These are phyloP conservation scores for Fusarium verrucosum DNA, from an alignment of 2,329 filamentous ascomycete species.

Conservation along the genomic window DNA sequence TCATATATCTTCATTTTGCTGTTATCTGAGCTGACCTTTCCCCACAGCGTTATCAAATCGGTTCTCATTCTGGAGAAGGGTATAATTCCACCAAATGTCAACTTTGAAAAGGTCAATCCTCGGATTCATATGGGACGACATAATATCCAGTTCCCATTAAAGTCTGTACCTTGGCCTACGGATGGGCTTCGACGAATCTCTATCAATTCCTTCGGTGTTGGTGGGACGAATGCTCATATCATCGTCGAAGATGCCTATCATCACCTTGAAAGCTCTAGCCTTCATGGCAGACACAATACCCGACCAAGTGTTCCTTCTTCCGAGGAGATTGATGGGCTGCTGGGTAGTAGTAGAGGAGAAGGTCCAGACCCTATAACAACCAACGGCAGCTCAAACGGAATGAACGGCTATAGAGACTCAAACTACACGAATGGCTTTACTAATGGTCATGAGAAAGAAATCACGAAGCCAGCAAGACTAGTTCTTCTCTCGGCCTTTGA, in stretches of 20 bases:
- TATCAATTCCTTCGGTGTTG: neutral
- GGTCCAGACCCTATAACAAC: too few species aligned
- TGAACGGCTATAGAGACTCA: neutral
- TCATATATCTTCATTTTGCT: too few species aligned
- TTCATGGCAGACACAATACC: too few species aligned
- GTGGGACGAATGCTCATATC: conserved; percentile 6
- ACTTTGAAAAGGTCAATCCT: conserved; percentile 2
- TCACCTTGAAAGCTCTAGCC: neutral
- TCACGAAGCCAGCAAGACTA: too few species aligned
- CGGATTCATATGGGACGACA: too few species aligned
- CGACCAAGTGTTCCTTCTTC: neutral
- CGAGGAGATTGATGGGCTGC: neutral
- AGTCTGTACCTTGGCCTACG: neutral
- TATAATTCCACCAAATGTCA: neutral
- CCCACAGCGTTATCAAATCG: neutral
- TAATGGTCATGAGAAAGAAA: too few species aligned
- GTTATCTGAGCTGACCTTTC: too few species aligned
- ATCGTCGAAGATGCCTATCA: neutral
- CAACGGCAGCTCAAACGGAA: neutral
- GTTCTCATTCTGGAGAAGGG: neutral
- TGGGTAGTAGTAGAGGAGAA: neutral
- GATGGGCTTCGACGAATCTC: neutral
- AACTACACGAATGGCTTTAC: too few species aligned
- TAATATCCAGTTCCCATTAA: neutral
- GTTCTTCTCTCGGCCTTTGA: too few species aligned